Base-by-base conservation (phyloP, 108 stramenopile genomes). In the Skeletonema grethae region DNA sequence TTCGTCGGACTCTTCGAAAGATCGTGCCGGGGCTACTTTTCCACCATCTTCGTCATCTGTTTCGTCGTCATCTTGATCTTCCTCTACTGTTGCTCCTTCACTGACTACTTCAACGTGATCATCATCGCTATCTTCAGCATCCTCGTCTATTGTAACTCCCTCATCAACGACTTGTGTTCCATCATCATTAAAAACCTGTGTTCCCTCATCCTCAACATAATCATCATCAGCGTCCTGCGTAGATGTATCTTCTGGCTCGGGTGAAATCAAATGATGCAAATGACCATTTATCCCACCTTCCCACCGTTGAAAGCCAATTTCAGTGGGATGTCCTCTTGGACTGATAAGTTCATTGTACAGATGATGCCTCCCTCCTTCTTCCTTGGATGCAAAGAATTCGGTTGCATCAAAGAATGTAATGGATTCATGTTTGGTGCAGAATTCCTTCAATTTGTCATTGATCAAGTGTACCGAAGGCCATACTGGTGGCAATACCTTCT, bases 321-420 rank as follows among this genome's bases (percentile, higher is more conserved):
- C 57, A 0, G 90, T 82, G 2, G 93, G 93, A 80, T 89, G 89
- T 24, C 93, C 93, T n/a, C 83, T 72, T 4, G 73, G 63, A 55
- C 72, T 74, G 38, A 94, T 90, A 53, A 82, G 61, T 10, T 90
- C 82, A 22, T 67, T 82, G 41, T 82, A 66, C 46, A 94, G 61
- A 50, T 66, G 82, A 30, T 84, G 62, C 28, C 72, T 61, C 45
- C 71, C 80, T 16, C 79, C 70, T 38, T 67, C 72, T 36, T 75
- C 79, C 12, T 69, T 48, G 28, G 77, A 71, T 3, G 87, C 76
- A 78, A 91, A 94, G 9, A 91, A 78, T 3, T 70, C 24, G 0
- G 90, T 92, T 10, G 88, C 83, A 82, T 94, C 93, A 76, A 92
- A 94, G 76, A 92, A 95, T 8, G 68, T 75, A 34, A 95, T 86